Base-by-base conservation (phyloP, 2,329 filamentous ascomycete species). In the Blastomyces silverae region DNA sequence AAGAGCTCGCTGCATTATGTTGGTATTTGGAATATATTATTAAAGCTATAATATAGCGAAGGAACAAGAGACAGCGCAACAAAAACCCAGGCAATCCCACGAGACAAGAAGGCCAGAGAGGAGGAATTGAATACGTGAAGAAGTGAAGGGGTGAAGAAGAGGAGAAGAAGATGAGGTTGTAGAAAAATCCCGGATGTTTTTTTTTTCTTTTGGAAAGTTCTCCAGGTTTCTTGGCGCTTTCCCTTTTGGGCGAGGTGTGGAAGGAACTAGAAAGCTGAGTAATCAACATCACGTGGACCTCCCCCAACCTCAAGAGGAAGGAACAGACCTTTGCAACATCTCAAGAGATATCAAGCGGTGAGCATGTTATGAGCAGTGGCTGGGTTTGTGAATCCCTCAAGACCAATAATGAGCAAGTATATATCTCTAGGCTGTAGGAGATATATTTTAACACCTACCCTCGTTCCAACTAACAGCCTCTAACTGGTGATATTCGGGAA, bases 1-100 rank as follows among this genome's bases (percentile, higher is more conserved):
- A 77, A 99, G 85, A 81, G 92, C 92, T 81, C 94, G 91, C 86
- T 99, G 94, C 94, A 99, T 99, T 77, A 79, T 90, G 81, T 73
- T 55, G 44, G 39, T 66, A 67, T 66, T 66, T 57, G 64, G 56
- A 62, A 64, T 28, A 59, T 73, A 67, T 6, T 65, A 65, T 70
- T 66, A 66, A 69, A 66, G 61, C 69, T 64, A 58, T 58, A 39
- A 15, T 15, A 28, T 56, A 56, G 68, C 68, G 70, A 66, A 68
- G 64, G 70, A 64, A 69, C 64, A 20, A 66, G 67, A 69, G 66
- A 63, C 63, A 70, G 73, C 74, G 75, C 78, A 5, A 71, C 73
- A 74, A 59, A 48, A 65, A 34, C 67, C 71, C 66, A 55, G 69
- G 42, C 70, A 53, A 72, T 71, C 71, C 72, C 68, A 68, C 69